Conservation (phyloP, 768 basidiomycete genomes). For the Cystobasidium ongulense region DNA sequence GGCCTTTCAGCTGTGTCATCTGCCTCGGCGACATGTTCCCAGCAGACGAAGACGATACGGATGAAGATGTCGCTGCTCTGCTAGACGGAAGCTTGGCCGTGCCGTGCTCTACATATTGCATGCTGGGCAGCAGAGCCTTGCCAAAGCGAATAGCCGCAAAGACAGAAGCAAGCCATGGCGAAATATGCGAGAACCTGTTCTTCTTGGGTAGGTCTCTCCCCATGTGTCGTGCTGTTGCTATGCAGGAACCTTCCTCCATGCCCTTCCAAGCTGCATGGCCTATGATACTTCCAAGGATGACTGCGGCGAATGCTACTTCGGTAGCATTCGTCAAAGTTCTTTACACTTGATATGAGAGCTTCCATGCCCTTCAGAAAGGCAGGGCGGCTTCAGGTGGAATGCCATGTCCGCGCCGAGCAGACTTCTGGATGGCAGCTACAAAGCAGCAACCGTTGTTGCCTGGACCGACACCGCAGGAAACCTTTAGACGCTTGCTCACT, state of each 20-base stretch:
- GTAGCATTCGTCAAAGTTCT: neutral
- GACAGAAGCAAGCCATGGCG: slow-evolving; percentile 5
- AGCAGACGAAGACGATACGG: neutral
- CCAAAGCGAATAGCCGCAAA: slow-evolving; percentile 23
- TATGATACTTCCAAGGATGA: neutral
- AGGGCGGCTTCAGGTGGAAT: neutral
- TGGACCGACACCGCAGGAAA: neutral
- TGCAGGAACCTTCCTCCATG: neutral
- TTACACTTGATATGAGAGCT: slow-evolving; percentile 30
- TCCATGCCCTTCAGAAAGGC: slow-evolving; percentile 8
- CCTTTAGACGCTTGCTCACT: neutral
- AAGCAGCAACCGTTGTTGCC: slow-evolving; percentile 3
- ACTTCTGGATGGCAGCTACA: neutral
- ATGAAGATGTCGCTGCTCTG: slow-evolving; percentile 26
- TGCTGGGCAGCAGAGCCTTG: slow-evolving; percentile 8
- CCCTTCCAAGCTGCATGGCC: neutral
- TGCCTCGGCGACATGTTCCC: slow-evolving; percentile 33
- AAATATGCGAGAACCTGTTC: slow-evolving; percentile 23
- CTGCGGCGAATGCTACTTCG: neutral
- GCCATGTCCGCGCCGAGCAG: neutral
- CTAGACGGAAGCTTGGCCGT: slow-evolving; percentile 22
- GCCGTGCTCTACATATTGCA: slow-evolving; percentile 27
- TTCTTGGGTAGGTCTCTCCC: slow-evolving; percentile 30
- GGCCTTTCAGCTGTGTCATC: slow-evolving; percentile 32
- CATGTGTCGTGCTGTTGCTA: neutral